Base-by-base conservation (phyloP, 139 green algal species). In the Tetraselmis chui region DNA sequence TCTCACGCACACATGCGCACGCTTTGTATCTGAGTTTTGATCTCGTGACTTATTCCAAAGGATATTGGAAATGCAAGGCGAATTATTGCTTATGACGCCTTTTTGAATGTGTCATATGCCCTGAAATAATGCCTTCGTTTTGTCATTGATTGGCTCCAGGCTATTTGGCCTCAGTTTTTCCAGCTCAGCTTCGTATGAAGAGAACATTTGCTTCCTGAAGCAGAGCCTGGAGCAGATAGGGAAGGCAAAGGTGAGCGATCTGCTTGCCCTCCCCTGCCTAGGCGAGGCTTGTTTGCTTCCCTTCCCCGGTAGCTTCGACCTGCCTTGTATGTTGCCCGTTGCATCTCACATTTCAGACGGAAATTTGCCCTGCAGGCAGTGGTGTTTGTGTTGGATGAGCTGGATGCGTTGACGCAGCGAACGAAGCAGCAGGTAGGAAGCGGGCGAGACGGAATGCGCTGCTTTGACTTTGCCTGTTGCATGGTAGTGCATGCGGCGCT, bases 321-420 rank as follows among this genome's bases (percentile, higher is more conserved):
- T 90, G 89, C 45, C 18, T 67, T 67, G 45, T 67, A 67, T 67
- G 45, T 18, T 67, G n/a, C n/a, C n/a, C n/a, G n/a, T n/a, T n/a
- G n/a, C n/a, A n/a, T n/a, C n/a, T n/a, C n/a, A n/a, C n/a, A n/a
- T n/a, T n/a, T n/a, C n/a, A n/a, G n/a, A n/a, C n/a, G n/a, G n/a
- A n/a, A n/a, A n/a, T n/a, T n/a, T 75, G 91, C 83, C 28, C 80
- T 92, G 29, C 94, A 95, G 79, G 81, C 81, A 23, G 93, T 91
- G 2, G 83, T 96, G 5, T 96, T 97, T 82, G 88, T 97, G 28
- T 81, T 97, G 79, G 93, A 97, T 59, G 89, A 94, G 31, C 90
- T 97, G 80, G 93, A 97, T 76, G 75, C 84, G 18, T 97, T 93
- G 84, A 85, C 80, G 29, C 59, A 67, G 45, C 5, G 45, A 18